A percentile compares a stretch with the other conserved stretches of the same genome.
Conservation (phyloP, 257 asterid genomes). For the Solanum appendiculatum region DNA sequence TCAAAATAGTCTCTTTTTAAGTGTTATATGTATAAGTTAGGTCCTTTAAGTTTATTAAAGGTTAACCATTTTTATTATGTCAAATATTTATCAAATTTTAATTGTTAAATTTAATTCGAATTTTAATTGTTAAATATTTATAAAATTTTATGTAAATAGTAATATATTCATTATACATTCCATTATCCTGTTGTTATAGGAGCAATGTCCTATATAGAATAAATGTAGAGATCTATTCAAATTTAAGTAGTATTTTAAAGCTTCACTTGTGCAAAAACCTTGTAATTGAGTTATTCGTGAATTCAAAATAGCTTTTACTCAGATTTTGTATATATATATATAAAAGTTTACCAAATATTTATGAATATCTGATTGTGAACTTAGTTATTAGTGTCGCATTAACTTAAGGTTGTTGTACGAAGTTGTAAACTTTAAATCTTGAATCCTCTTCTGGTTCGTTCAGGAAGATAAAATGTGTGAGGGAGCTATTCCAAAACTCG, state of each 20-base stretch:
- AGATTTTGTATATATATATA: neutral
- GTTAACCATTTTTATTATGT: too few relatives aligned
- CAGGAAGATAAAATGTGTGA: slow-evolving; percentile 25
- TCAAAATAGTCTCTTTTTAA: neutral
- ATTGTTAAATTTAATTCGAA: too few relatives aligned
- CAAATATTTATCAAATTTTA: neutral
- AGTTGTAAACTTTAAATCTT: neutral
- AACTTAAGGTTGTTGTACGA: neutral
- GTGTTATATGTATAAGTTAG: neutral
- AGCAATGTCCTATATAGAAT: neutral
- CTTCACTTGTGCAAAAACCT: neutral
- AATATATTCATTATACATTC: neutral
- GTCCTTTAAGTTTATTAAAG: neutral
- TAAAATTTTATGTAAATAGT: neutral
- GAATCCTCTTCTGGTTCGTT: neutral
- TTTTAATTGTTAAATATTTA: neutral
- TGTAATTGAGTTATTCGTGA: neutral
- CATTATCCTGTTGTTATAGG: neutral
- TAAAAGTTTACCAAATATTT: neutral
- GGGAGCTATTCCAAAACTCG: slow-evolving; percentile 24
- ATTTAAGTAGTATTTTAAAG: neutral
- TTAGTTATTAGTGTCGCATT: neutral
- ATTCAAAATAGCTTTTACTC: neutral
- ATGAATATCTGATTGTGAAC: too few relatives aligned
- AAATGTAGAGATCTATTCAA: neutral